Evolutionary conservation across 805 yeast species (phyloP), one percentile per base, ranked within the genome.

Genomic region (Wickerhamomyces subpelliculosus): DNA sequence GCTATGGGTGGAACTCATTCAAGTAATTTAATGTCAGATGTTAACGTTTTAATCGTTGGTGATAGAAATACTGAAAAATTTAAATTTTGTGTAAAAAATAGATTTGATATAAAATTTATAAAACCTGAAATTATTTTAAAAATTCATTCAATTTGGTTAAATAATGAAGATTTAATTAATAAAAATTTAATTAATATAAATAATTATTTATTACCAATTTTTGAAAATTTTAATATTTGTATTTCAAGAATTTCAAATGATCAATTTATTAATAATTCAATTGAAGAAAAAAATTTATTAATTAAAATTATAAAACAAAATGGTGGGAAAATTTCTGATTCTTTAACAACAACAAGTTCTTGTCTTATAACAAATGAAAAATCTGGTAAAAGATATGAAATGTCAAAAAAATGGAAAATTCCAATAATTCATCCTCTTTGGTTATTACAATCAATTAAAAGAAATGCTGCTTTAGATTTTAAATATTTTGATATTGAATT

Each of bases 21-120:
- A 41, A 67, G 67, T 30, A 80, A 80, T 49, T 57, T 82, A 46
- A 75, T 80, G 64, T 72, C 77, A 34, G 79, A 77, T 52, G 80
- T 75, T 3, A 68, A 72, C 37, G 72, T 73, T 29, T 57, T 83
- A 20, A 65, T 83, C 5, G 79, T 80, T 23, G 87, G 86, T 2
- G 67, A 66, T 29, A 60, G 72, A 22, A 60, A 67, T 39, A 75
- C 83, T 0, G 79, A 73, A 21, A 78, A 78, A 52, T 76, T 69
- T 54, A 59, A 58, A 36, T 78, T 65, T 50, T 68, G 75, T 38
- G 68, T 75, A 2, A 60, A 65, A 40, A 62, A 65, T 39, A 58
- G 85, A 39, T 60, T 62, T 35, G 89, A 84, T 57, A 68, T 86
- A 24, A 57, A 56, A 31, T 76, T 85, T 46, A 52, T 85, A 14